Evolutionary conservation across 108 stramenopile genomes (phyloP), one percentile per base, ranked within the genome.

Genomic region (Cyclotella choctawhatcheeana): DNA sequence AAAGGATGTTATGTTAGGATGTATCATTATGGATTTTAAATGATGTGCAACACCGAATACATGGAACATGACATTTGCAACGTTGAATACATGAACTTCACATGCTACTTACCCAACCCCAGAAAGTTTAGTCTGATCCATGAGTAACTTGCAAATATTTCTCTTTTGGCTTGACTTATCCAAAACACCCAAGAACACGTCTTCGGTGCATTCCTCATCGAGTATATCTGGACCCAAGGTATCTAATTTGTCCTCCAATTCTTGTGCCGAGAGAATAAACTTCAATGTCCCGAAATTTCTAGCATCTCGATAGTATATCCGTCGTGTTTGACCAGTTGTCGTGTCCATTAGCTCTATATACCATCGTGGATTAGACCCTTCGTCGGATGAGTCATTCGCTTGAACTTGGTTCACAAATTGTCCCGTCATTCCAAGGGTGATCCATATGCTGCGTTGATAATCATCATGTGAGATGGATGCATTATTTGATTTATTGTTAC

Each of bases 341-440:
- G 61, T 31, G 47, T 85, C 73, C 67, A 87, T 25, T 2, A 90
- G 51, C 51, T 90, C 88, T 24, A 93, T 45, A 48, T 69, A 89
- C 90, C 89, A 95, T 68, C 91, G 67, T 50, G 82, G 85, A 16
- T 35, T 20, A 55, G 71, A 45, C 81, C 69, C 12, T 63, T 58
- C 24, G 43, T 31, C 34, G 24, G 20, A 27, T 27, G 31, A 31
- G 14, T 70, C 48, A 18, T 59, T 35, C 18, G 35, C 68, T 44
- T 75, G 20, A 56, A 40, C 48, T 32, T 81, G 77, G 20, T 64
- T 80, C 1, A 88, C 80, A 73, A 95, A 93, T 34, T 78, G 73
- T 52, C 94, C 94, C 26, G 86, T 85, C 91, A 95, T 92, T 12
- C 94, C 94, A 0, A 95, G 71, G 1, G 94, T 95, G 24, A 95